Evolutionary conservation across 805 yeast species (phyloP).

Genomic region (Sugiyamaella qingdaonensis): DNA sequence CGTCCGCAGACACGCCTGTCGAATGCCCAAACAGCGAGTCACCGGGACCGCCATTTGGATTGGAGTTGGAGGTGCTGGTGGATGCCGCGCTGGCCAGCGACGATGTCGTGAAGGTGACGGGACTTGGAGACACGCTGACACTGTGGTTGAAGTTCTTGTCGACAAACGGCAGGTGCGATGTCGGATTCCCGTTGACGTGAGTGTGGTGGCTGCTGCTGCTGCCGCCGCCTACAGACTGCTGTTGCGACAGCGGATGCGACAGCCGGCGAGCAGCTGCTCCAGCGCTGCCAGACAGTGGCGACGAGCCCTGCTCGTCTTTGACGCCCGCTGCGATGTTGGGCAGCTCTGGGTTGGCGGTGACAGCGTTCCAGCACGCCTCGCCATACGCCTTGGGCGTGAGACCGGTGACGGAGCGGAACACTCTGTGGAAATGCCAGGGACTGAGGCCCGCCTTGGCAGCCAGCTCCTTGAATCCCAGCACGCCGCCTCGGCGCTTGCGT

Average conservation of each 20-base stretch:
- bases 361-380: conserved; percentile 58
- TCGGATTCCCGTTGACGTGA: neutral
- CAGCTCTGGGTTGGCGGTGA: conserved; percentile 18
- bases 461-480: conserved; percentile 66
- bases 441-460: conserved; percentile 78
- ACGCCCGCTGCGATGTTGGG: neutral
- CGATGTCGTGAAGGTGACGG: neutral
- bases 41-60: no score
- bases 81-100: neutral
- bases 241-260: no score
- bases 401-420: conserved; percentile 80
- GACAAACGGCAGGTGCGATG: neutral
- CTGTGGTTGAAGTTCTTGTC: neutral
- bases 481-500: conserved; percentile 36
- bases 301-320: neutral
- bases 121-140: neutral
- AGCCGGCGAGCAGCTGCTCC: neutral
- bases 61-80: no score
- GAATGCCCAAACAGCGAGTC: neutral
- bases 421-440: conserved; percentile 93
- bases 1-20: neutral
- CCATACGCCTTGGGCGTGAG: conserved; percentile 87
- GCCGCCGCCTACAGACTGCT: neutral
- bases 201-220: neutral
- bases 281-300: neutral